Base-by-base conservation (phyloP, 345 rosid genomes). In the Theobroma cacao region DNA sequence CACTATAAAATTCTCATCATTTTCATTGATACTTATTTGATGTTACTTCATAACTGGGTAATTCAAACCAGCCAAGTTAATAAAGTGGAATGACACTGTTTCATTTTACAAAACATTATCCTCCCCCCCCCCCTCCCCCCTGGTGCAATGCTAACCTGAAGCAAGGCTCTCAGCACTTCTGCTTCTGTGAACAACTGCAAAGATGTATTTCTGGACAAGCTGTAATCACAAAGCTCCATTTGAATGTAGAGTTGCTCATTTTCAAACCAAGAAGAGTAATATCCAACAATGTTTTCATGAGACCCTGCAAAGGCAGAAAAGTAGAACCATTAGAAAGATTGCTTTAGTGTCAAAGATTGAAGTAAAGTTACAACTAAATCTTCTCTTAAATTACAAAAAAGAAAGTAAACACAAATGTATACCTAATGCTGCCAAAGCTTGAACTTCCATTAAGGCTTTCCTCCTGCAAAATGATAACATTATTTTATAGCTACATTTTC, bases 391-490 rank as follows among this genome's bases (percentile, higher is more conserved):
- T 12, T 60, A 45, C 33, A 48, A 71, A 52, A 76, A 61, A 12
- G 47, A 36, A 55, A 40, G 11, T 59, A 45, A 60, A 62, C 5
- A 18, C 68, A 59, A 40, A 66, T 68, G 6, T 85, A 85, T 80
- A 96, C 98, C 99, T 84, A 91, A 79, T 78, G 98, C 98, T 45
- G 98, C 99, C 88, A 94, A 85, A 81, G 97, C 93, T 87, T 97
- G 99, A 79, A 93, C 99, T 91, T 97, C 99, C 98, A 97, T 91
- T 82, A 94, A 88, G 86, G 98, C 98, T 87, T 93, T 93, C 86
- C 85, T 88, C 89, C 99, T 94, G 87, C 82, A 81, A 82, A 80
- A 67, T 38, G 38, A 3, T 48, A 83, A 48, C 40, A 73, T 24
- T 36, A 71, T 22, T 7, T 40, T 31, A 40, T 31, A n/a, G 26